Conservation (phyloP, 495 filamentous ascomycete genomes). For the Immersiella caudata region DNA sequence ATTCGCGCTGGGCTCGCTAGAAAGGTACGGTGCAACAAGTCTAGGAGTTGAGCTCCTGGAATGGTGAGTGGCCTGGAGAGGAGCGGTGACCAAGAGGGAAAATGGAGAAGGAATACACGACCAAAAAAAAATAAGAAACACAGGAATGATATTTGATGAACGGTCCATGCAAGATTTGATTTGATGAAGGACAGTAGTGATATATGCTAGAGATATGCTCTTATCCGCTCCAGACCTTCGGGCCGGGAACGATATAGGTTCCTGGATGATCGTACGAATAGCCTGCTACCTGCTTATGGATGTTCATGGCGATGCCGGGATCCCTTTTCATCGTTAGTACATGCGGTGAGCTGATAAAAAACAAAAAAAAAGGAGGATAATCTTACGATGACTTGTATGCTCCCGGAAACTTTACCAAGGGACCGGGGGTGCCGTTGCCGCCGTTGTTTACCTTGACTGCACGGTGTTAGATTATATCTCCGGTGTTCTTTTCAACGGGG, state of each 20-base stretch:
- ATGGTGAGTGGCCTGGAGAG: too few relatives aligned
- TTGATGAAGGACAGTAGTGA: slow-evolving; percentile 11
- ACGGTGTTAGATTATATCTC: slow-evolving; percentile 10
- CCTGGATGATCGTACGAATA: slow-evolving; percentile 12
- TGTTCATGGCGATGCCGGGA: slow-evolving; percentile 37
- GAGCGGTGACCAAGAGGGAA: not conserved
- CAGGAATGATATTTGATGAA: slow-evolving; percentile 12
- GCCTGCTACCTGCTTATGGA: slow-evolving; percentile 25
- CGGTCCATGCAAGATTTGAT: slow-evolving; percentile 5
- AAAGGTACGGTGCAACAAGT: too few relatives aligned
- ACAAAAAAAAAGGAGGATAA: not conserved
- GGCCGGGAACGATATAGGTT: slow-evolving; percentile 14
- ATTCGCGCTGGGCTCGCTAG: too few relatives aligned
- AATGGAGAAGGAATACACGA: not conserved
- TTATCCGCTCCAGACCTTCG: slow-evolving; percentile 14
- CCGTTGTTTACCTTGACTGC: slow-evolving; percentile 24
- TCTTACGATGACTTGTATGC: slow-evolving; percentile 33
- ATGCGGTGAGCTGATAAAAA: slow-evolving; percentile 2
- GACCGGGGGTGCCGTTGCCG: slow-evolving; percentile 36
- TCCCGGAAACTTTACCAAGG: slow-evolving; percentile 37
- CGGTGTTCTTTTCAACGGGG: slow-evolving; percentile 6
- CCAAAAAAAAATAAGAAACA: slow-evolving; percentile 2
- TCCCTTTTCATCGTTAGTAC: slow-evolving; percentile 21
- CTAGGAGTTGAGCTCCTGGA: too few relatives aligned
- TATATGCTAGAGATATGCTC: slow-evolving; percentile 12